These are phyloP conservation scores for Pestalotiopsis sp. DNA, from an alignment of 2,329 filamentous ascomycete species.

Conservation along the genomic window DNA sequence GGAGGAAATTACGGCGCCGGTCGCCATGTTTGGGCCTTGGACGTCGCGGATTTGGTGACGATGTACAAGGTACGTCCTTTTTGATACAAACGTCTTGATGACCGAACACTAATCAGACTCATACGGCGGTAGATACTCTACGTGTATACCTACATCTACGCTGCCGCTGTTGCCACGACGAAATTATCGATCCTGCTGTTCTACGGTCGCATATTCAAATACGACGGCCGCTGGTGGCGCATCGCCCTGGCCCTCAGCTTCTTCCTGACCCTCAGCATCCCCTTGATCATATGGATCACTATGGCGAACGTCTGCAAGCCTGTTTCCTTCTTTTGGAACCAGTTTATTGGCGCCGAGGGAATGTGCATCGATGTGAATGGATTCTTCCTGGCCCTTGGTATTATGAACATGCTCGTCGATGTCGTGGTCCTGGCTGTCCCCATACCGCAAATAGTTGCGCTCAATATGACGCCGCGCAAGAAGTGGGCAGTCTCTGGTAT, in stretches of 20 bases:
- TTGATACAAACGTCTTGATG: not conserved
- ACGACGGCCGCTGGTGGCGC: not conserved
- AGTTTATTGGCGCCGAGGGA: not conserved
- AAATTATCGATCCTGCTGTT: not conserved
- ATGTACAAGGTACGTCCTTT: not conserved
- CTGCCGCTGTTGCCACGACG: not conserved
- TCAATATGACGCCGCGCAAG: not conserved
- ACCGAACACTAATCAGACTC: no score
- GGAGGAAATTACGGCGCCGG: not conserved
- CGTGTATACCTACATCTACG: not conserved
- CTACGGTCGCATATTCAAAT: not conserved
- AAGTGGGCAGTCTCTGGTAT: not conserved
- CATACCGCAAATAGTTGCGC: not conserved
- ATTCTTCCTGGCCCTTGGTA: conserved; percentile 3
- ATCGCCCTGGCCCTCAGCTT: not conserved
- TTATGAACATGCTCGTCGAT: conserved; percentile 6
- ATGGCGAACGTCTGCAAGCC: not conserved
- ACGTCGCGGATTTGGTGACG: not conserved
- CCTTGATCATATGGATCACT: conserved; percentile 2
- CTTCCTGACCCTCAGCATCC: not conserved
- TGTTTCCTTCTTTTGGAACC: not conserved
- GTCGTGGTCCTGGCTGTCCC: not conserved
- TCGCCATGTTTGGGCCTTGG: not conserved
- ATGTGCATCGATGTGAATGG: not conserved
- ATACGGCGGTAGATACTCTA: not conserved